Evolutionary conservation across 345 rosid species (phyloP).

Genomic region (Salix viminalis): DNA sequence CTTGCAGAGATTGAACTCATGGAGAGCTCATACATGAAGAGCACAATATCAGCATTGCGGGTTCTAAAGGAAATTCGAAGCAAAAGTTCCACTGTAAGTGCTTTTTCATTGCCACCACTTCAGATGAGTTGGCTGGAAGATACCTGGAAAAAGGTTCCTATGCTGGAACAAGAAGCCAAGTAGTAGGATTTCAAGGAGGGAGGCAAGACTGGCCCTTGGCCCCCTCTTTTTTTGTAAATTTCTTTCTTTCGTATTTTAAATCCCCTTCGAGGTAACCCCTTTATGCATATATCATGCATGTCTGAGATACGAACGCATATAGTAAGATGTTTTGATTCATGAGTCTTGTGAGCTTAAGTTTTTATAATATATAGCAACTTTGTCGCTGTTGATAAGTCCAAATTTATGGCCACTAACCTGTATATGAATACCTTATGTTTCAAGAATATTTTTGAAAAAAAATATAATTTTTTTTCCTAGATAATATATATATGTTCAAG

Average conservation of each 20-base stretch:
- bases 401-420: no score
- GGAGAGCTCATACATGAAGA: slow-evolving; percentile 80
- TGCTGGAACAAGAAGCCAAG: slow-evolving; percentile 78
- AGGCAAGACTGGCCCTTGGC: not conserved
- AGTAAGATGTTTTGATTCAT: slow-evolving; percentile 28
- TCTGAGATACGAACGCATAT: slow-evolving; percentile 27
- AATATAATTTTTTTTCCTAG: no score
- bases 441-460: no score
- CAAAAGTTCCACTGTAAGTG: slow-evolving; percentile 78
- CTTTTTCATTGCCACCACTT: slow-evolving; percentile 80
- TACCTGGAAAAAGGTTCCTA: slow-evolving; percentile 69
- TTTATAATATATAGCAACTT: not conserved
- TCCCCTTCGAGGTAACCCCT: not conserved
- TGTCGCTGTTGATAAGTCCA: not conserved
- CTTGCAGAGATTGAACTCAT: slow-evolving; percentile 56
- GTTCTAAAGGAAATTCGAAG: slow-evolving; percentile 76
- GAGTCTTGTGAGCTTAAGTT: not conserved
- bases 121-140: slow-evolving; percentile 62
- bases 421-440: no score
- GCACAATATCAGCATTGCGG: slow-evolving; percentile 70
- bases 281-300: slow-evolving; percentile 23
- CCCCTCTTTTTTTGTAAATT: not conserved
- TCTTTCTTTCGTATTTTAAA: not conserved
- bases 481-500: no score
- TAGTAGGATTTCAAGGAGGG: slow-evolving; percentile 17